Conservation (phyloP, 352 stramenopile genomes). For the Phytophthora tubulina region DNA sequence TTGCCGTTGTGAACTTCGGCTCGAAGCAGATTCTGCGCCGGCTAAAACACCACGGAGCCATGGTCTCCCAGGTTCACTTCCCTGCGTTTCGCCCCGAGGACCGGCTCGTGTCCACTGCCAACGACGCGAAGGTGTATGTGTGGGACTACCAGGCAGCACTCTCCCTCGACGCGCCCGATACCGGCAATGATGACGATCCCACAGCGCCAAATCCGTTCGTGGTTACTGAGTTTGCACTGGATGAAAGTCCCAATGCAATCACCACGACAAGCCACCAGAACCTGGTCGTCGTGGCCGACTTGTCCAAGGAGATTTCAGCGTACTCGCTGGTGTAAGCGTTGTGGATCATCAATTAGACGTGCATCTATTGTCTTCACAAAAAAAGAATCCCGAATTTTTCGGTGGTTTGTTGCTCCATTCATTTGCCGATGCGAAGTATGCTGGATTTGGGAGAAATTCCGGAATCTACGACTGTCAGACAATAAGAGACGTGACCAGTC, state of each 20-base stretch:
- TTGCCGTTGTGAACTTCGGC: conserved; percentile 73
- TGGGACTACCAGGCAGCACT: conserved; percentile 67
- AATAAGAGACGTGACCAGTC: conserved; percentile 71
- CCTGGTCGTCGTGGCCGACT: conserved; percentile 62
- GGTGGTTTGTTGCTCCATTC: no score
- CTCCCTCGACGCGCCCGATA: conserved; percentile 25
- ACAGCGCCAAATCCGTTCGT: conserved; percentile 46
- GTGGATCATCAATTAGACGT: conserved; percentile 13
- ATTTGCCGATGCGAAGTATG: no score
- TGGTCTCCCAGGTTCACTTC: conserved; percentile 77
- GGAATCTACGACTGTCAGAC: conserved; percentile 33
- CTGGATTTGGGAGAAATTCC: no score
- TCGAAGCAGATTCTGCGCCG: conserved; percentile 60
- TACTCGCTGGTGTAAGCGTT: conserved; percentile 55
- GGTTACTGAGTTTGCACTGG: conserved; percentile 56
- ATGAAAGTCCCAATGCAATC: conserved; percentile 66
- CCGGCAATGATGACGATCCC: conserved; percentile 19
- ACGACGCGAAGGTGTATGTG: conserved; percentile 73
- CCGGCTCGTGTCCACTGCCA: conserved; percentile 70
- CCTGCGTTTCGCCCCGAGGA: conserved; percentile 55
- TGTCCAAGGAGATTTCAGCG: conserved; percentile 57
- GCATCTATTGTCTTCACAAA: neutral
- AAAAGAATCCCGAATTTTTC: no score
- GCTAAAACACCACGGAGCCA: conserved; percentile 61
- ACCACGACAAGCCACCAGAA: conserved; percentile 60